phyloP scores from a whole-genome alignment of 2,329 filamentous ascomycete species.

The Cercospora brassicicola region DNA sequence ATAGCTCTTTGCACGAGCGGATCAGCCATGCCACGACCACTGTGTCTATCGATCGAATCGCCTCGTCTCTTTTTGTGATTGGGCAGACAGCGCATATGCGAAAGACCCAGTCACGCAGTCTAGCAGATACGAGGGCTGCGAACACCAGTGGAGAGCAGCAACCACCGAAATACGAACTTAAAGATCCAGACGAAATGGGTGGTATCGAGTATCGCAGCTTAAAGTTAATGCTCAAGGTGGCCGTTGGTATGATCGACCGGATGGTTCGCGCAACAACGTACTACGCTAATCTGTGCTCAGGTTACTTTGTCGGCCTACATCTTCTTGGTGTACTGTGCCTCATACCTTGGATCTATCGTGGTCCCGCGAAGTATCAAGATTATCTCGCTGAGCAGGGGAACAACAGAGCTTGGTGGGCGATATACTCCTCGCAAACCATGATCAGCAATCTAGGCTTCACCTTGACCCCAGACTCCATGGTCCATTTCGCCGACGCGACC shows the following conservation, averaged over 20 bases:
- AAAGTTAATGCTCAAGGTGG: conserved; percentile 33
- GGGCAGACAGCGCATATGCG: not conserved
- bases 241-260: not conserved
- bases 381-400: conserved; percentile 13
- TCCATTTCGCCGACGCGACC: conserved; percentile 29
- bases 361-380: conserved; percentile 11
- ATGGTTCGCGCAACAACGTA: not conserved
- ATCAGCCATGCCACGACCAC: not conserved
- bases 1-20: not conserved
- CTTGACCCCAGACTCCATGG: conserved; percentile 57
- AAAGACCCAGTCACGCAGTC: not conserved
- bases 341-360: conserved; percentile 12
- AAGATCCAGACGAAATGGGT: conserved; percentile 58
- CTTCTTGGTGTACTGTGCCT: conserved; percentile 6
- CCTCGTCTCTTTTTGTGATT: conserved; percentile 1
- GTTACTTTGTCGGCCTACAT: conserved; percentile 8
- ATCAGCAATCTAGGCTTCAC: conserved; percentile 57
- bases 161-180: not conserved
- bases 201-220: conserved; percentile 65
- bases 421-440: conserved; percentile 52
- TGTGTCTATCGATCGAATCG: not conserved
- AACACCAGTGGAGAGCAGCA: not conserved
- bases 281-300: not conserved
- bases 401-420: conserved; percentile 18
- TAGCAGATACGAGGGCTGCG: not conserved